These are phyloP conservation scores for Fraxinus velutina DNA, from an alignment of 305 asterid species.

Conservation along the genomic window DNA sequence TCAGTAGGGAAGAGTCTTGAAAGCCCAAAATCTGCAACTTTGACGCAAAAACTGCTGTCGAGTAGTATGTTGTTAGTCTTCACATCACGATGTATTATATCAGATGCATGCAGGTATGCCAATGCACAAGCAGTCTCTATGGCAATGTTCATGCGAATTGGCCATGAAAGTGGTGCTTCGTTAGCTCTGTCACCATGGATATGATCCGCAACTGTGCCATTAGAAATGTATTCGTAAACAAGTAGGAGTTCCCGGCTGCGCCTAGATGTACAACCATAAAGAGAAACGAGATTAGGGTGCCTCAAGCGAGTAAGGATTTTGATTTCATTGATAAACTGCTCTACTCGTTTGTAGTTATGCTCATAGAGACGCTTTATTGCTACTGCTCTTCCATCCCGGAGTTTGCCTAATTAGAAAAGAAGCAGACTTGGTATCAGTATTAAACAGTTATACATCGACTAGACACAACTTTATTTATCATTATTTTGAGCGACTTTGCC, in stretches of 20 bases:
- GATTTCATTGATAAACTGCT: conserved; percentile 72
- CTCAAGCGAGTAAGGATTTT: conserved; percentile 60
- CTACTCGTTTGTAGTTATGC: conserved; percentile 60
- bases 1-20: conserved; percentile 64
- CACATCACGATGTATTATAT: conserved; percentile 61
- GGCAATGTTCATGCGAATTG: conserved; percentile 60
- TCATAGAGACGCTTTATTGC: conserved; percentile 74
- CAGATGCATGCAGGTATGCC: conserved; percentile 71
- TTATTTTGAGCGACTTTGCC: neutral
- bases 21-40: conserved; percentile 80
- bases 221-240: conserved; percentile 65
- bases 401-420: conserved; percentile 44
- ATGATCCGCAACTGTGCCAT: conserved; percentile 77
- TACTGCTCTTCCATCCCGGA: conserved; percentile 74
- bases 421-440: neutral
- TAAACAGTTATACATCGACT: neutral
- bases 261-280: conserved; percentile 79
- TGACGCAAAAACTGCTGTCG: conserved; percentile 42
- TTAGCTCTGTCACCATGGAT: conserved; percentile 49
- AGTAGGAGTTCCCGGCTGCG: conserved; percentile 67
- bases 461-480: neutral
- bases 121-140: conserved; percentile 67
- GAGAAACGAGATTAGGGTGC: conserved; percentile 68
- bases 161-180: conserved; percentile 47
- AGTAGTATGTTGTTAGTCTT: too few species aligned